These are phyloP conservation scores for Psilocybe mexicana DNA, from an alignment of 1,284 basidiomycete genomes.

Conservation along the genomic window DNA sequence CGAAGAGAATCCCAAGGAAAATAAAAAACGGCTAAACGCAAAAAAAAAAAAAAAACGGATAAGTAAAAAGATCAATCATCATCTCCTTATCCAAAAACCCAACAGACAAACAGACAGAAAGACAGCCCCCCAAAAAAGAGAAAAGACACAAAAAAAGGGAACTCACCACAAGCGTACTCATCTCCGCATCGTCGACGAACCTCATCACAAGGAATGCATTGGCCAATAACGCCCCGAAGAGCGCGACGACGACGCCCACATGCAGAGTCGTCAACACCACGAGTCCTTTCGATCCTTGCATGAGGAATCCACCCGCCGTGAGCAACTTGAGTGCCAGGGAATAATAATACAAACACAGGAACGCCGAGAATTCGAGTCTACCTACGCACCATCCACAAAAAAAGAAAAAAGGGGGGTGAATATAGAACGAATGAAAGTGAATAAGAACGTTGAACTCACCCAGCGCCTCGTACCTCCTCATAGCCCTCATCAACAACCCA, in stretches of 20 bases:
- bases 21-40: constrained; percentile 59
- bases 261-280: constrained; percentile 76
- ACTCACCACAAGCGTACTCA: constrained; percentile 67
- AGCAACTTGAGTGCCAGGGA: constrained; percentile 78
- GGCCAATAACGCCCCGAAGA: constrained; percentile 78
- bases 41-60: background rate
- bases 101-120: too few species aligned
- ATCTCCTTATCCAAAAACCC: too few species aligned
- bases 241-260: constrained; percentile 64
- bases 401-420: background rate
- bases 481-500: constrained; percentile 44
- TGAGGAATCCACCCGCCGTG: constrained; percentile 72
- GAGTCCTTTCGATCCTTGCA: constrained; percentile 73
- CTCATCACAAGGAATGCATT: constrained; percentile 84
- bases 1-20: constrained; percentile 63
- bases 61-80: too few species aligned
- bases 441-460: constrained; percentile 37
- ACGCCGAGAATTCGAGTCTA: constrained; percentile 65
- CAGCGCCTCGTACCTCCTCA: constrained; percentile 48
- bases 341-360: constrained; percentile 67
- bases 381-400: constrained; percentile 43
- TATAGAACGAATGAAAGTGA: background rate
- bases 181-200: constrained; percentile 80
- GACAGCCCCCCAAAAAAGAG: too few species aligned
- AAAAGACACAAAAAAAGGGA: background rate